phyloP scores from a whole-genome alignment of 352 stramenopile species.

The Bremia lactucae region DNA sequence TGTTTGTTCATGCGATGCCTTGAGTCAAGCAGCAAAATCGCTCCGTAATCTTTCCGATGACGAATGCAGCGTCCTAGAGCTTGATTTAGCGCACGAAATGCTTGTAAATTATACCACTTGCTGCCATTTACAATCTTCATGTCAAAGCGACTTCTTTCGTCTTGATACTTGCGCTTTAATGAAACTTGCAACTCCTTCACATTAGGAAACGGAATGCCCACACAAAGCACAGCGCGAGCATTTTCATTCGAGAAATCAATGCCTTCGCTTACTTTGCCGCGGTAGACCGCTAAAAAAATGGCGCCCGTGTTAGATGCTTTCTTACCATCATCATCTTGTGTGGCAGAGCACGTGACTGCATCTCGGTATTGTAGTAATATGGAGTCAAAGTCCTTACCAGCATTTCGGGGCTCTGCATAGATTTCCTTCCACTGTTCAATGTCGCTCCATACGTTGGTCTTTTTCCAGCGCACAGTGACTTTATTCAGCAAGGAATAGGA shows the following conservation, averaged over 20 bases:
- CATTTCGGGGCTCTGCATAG: conserved; percentile 57
- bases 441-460: conserved; percentile 50
- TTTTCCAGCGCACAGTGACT: conserved; percentile 49
- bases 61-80: conserved; percentile 97
- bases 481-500: conserved; percentile 79
- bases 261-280: conserved; percentile 97
- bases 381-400: conserved; percentile 74
- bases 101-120: conserved; percentile 96
- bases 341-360: conserved; percentile 10
- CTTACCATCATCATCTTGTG: neutral
- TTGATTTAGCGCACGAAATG: conserved; percentile 97
- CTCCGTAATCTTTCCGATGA: conserved; percentile 94
- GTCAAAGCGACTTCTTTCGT: conserved; percentile 55
- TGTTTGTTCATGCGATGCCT: conserved; percentile 55
- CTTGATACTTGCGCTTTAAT: conserved; percentile 76
- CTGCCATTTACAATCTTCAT: conserved; percentile 56
- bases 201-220: conserved; percentile 96
- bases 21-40: conserved; percentile 94
- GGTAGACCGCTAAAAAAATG: conserved; percentile 95
- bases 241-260: conserved; percentile 98
- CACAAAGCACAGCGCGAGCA: conserved; percentile 93
- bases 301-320: conserved; percentile 72
- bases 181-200: conserved; percentile 87
- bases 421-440: conserved; percentile 53
- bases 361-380: conserved; percentile 66